Evolutionary conservation across 768 basidiomycete genomes (phyloP), one percentile per base, ranked within the genome.

Genomic region (Tricholomella constricta): DNA sequence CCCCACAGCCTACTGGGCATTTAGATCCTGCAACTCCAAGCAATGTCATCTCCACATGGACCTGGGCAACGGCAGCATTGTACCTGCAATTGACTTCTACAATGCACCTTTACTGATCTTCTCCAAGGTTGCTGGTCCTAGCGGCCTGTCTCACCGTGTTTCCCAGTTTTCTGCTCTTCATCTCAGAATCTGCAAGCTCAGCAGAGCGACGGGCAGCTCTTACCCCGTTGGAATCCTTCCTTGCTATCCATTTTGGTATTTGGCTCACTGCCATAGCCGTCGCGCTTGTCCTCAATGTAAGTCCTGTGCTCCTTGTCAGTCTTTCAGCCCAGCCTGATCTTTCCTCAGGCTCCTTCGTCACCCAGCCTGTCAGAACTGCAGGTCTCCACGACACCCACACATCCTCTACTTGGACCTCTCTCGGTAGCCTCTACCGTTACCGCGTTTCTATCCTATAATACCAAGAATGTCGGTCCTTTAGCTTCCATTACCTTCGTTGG

Each of bases 171-270:
- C 71, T 91, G 27, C 78, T 90, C 45, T 89, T 91, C 66, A 69
- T 89, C 48, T 76, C 87, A 11, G 78, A 79, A 51, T 71, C 79
- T 2, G 68, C 72, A 43, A 52, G 43, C 29, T 59, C 62, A 29
- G 68, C 68, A 8, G 70, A 70, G 10, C 72, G 77, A 42, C 69
- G 57, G 45, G 42, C 68, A 26, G 60, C 68, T 17, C 76, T 90
- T 44, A 88, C 89, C 2, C 70, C 82, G 2, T 76, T 92, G 29
- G 90, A 92, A 63, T 70, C 75, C 20, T 90, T 86, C 69, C 78
- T 93, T 38, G 76, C 84, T 12, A 64, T 80, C n/a, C 84, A 89
- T 32, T 75, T 86, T 50, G 87, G 84, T 15, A 75, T 91, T 40
- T 70, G 83, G 59, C 73, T 90, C 12, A 71, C 76, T 40, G 79